Evolutionary conservation across 257 asterid species (phyloP), one percentile per base, ranked within the genome.

Genomic region (Petunia secreta): DNA sequence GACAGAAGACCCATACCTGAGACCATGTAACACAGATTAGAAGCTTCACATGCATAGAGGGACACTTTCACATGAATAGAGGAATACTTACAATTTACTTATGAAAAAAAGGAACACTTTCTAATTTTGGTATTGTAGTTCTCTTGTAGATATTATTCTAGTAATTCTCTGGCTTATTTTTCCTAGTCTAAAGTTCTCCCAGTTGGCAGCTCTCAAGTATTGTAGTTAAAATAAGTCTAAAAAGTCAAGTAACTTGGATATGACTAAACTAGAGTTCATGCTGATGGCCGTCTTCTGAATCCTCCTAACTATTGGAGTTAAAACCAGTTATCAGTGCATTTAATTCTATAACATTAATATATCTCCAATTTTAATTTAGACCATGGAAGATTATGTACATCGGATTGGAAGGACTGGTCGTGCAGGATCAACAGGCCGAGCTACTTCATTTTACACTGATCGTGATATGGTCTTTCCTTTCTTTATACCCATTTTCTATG

Each of bases 361-460:
- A 57, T 52, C 75, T 75, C 80, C 80, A n/a, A 46, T 37, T 11
- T 84, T 52, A 82, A 81, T 81, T 59, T 80, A 90, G 97, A 87
- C 97, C 66, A 92, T 92, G 97, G 98, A 94, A 87, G 97, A 94
- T 83, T 94, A 92, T 78, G 97, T 94, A 43, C 98, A 92, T 85
- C 92, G 98, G 54, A 90, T 94, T 80, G 98, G 98, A 77, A 87
- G 98, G 84, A 94, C 98, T 13, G 98, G 98, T 68, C 98, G 98
- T 80, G 97, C 97, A 13, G 98, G 98, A 68, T 88, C 96, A 71
- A 91, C 97, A 38, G 97, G 98, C 82, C 90, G 84, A 86, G 97
- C 97, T 71, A 91, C 97, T 53, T 92, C 98, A 8, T 92, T 91
- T 84, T 91, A 90, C 75, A 91, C 92, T 40, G 98, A 93, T 81